phyloP scores from a whole-genome alignment of 2,329 filamentous ascomycete genomes.

The Calonectria crousiana region DNA sequence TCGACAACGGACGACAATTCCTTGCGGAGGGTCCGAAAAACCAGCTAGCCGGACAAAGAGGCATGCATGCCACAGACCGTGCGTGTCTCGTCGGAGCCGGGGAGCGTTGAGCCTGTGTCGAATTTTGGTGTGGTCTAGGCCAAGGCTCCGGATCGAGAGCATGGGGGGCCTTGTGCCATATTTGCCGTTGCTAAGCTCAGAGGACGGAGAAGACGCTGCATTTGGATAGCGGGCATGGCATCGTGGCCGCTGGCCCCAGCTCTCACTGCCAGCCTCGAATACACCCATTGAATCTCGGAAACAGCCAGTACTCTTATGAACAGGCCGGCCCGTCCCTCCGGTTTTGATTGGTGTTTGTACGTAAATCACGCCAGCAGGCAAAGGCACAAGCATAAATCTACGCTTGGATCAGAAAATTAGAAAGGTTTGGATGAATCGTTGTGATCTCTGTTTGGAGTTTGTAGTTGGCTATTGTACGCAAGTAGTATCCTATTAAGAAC shows the following conservation, averaged over 20 bases:
- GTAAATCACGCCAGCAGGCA: background rate
- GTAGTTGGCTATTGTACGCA: background rate
- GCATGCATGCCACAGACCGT: slow-evolving; percentile 38
- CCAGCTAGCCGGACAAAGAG: slow-evolving; percentile 28
- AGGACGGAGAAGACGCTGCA: slow-evolving; percentile 13
- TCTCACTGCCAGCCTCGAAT: background rate
- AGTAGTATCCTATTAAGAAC: background rate
- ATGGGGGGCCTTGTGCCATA: slow-evolving; percentile 14
- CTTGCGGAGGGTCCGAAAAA: slow-evolving; percentile 31
- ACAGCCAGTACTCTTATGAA: slow-evolving; percentile 12
- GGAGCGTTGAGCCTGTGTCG: slow-evolving; percentile 36
- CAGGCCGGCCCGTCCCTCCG: background rate
- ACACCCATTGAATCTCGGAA: slow-evolving; percentile 14
- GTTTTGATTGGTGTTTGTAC: background rate
- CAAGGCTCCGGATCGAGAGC: background rate
- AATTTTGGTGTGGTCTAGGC: slow-evolving; percentile 42
- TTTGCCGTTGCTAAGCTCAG: background rate
- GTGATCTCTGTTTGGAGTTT: background rate
- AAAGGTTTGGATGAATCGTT: background rate
- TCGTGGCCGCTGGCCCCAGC: background rate
- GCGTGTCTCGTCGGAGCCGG: slow-evolving; percentile 38
- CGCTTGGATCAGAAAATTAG: background rate
- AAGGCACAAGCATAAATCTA: background rate
- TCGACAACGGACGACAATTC: slow-evolving; percentile 32
- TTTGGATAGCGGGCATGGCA: background rate